phyloP scores from a whole-genome alignment of 129 eudicot genomes.

The Lactuca sativa region DNA sequence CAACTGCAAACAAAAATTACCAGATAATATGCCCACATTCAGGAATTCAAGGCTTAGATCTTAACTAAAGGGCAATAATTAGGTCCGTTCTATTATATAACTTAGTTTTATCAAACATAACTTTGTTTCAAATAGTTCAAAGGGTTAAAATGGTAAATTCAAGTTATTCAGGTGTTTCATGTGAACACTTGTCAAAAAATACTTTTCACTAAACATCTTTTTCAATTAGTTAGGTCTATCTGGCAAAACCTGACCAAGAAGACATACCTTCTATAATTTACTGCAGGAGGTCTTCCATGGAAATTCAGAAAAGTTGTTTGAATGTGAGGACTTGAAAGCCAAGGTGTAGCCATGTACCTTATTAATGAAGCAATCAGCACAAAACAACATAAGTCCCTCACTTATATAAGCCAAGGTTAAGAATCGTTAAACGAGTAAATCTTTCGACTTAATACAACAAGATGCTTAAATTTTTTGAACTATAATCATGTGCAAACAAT shows the following conservation, averaged over 20 bases:
- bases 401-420: constrained; percentile 2
- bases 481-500: background rate
- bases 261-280: constrained; percentile 62
- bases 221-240: background rate
- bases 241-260: constrained; percentile 8
- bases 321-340: constrained; percentile 85
- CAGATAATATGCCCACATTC: background rate
- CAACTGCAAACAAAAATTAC: too few relatives aligned
- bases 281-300: constrained; percentile 65
- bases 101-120: constrained; percentile 11
- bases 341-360: constrained; percentile 77
- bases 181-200: background rate
- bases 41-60: background rate
- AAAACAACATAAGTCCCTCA: background rate
- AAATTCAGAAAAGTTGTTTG: constrained; percentile 64
- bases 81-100: background rate
- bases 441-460: constrained; percentile 4
- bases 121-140: constrained; percentile 1
- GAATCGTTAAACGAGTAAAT: background rate
- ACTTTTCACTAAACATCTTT: background rate
- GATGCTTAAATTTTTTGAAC: background rate
- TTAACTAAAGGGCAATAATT: background rate
- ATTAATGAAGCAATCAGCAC: constrained; percentile 10
- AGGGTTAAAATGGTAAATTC: constrained; percentile 9
- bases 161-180: background rate